Percentiles rank a stretch among this genome's conserved stretches.
These are phyloP conservation scores for Debaryomyces sp. DNA, from an alignment of 1,139 yeast genomes.

Conservation along the genomic window DNA sequence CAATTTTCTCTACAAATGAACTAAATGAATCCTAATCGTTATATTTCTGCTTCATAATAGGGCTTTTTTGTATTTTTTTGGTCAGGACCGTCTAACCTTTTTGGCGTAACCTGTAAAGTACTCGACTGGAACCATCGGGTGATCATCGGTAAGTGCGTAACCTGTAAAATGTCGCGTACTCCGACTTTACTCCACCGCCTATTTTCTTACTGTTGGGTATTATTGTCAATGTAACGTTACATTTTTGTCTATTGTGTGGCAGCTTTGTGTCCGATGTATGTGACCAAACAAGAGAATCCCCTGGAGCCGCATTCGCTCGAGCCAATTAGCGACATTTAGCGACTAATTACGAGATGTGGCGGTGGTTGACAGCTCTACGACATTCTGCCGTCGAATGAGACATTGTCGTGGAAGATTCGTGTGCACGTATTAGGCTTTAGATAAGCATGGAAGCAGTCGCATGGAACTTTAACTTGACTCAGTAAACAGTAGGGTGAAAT, in stretches of 20 bases:
- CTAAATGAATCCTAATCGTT: background rate
- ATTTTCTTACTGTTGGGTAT: background rate
- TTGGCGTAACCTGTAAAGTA: background rate
- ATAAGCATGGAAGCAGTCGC: background rate
- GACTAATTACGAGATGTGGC: background rate
- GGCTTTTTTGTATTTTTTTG: background rate
- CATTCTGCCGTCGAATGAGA: background rate
- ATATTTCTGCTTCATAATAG: background rate
- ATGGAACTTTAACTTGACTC: background rate
- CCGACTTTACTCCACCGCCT: background rate
- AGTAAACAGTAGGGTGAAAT: no score
- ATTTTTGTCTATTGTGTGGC: background rate
- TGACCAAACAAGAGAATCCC: background rate
- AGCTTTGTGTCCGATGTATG: background rate
- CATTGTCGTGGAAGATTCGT: background rate
- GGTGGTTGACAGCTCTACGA: background rate
- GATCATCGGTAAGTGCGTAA: background rate
- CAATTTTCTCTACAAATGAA: background rate
- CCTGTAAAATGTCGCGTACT: background rate
- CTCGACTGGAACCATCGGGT: background rate
- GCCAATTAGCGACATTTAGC: background rate
- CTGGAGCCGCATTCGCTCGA: background rate
- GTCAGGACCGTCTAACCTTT: background rate
- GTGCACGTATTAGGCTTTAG: background rate
- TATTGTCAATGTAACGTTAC: background rate